These are phyloP conservation scores for Carpinus fangiana DNA, from an alignment of 306 rosid genomes.

Conservation along the genomic window DNA sequence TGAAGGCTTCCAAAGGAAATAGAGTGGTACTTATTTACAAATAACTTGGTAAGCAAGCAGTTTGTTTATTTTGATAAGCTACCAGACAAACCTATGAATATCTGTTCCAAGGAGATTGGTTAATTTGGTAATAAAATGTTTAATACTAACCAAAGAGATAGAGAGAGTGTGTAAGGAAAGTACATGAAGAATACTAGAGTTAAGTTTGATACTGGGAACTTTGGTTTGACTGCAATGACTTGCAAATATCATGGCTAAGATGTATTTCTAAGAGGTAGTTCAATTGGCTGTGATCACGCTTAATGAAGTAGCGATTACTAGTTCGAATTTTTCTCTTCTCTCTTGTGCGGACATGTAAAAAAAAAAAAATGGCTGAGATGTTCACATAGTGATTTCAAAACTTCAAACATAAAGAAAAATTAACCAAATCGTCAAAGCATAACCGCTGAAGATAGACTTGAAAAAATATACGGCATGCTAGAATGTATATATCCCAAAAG, in stretches of 20 bases:
- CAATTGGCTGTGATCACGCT: too few species aligned
- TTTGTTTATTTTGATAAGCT: neutral
- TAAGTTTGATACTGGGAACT: conserved; percentile 42
- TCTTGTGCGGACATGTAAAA: too few species aligned
- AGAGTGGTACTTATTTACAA: neutral
- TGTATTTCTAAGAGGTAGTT: too few species aligned
- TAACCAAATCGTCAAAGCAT: neutral
- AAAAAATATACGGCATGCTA: neutral
- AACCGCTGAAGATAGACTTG: neutral
- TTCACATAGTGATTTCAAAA: conserved; percentile 15
- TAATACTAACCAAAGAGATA: neutral
- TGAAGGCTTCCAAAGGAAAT: conserved; percentile 41
- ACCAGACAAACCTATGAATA: neutral
- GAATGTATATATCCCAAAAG: neutral
- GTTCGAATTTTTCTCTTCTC: too few species aligned
- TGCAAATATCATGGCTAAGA: conserved; percentile 20
- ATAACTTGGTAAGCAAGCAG: neutral
- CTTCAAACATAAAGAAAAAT: neutral
- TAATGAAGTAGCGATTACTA: too few species aligned
- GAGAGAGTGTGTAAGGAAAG: conserved; percentile 10
- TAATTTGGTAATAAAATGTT: neutral
- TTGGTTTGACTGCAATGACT: conserved; percentile 46
- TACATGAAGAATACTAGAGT: conserved; percentile 82
- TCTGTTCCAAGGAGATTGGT: neutral
- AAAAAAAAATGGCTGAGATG: neutral